A percentile compares a stretch with the other conserved stretches of the same genome.
These are phyloP conservation scores for Candida lessepsii DNA, from an alignment of 805 yeast genomes.

Conservation along the genomic window DNA sequence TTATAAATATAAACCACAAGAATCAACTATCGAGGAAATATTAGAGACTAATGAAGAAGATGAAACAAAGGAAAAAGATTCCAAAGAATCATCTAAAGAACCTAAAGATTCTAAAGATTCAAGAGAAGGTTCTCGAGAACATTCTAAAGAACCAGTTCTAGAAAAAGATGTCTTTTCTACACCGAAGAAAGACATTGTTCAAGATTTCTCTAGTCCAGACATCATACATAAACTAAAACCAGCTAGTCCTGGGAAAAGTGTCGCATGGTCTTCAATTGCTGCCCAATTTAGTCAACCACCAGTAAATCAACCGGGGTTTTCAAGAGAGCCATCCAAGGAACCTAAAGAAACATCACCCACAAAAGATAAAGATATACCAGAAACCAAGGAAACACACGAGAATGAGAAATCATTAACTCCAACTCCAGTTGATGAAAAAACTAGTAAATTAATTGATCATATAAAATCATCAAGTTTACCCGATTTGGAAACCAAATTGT, in stretches of 20 bases:
- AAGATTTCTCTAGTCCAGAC: slow-evolving; percentile 37
- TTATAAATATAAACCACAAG: slow-evolving; percentile 14
- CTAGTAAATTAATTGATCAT: neutral
- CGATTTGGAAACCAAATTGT: slow-evolving; percentile 30
- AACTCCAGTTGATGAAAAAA: neutral
- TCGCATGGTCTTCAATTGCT: slow-evolving; percentile 59
- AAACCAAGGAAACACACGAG: no score
- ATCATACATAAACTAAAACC: slow-evolving; percentile 50
- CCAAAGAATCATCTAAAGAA: neutral
- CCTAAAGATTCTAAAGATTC: neutral
- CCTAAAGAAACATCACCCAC: neutral
- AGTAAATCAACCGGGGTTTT: neutral
- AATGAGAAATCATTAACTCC: neutral
- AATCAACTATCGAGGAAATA: slow-evolving; percentile 9
- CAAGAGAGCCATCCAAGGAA: slow-evolving; percentile 1
- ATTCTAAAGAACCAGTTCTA: neutral
- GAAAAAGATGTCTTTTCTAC: slow-evolving; percentile 1
- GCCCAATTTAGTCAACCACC: slow-evolving; percentile 27
- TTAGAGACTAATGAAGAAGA: slow-evolving; percentile 6
- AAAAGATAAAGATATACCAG: neutral
- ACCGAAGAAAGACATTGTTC: slow-evolving; percentile 18
- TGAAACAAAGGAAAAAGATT: slow-evolving; percentile 1
- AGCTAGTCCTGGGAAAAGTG: slow-evolving; percentile 53
- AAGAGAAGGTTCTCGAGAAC: slow-evolving; percentile 1
- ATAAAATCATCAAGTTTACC: slow-evolving; percentile 24